phyloP scores from a whole-genome alignment of 2,329 filamentous ascomycete species.

The Achaetomium macrosporum region DNA sequence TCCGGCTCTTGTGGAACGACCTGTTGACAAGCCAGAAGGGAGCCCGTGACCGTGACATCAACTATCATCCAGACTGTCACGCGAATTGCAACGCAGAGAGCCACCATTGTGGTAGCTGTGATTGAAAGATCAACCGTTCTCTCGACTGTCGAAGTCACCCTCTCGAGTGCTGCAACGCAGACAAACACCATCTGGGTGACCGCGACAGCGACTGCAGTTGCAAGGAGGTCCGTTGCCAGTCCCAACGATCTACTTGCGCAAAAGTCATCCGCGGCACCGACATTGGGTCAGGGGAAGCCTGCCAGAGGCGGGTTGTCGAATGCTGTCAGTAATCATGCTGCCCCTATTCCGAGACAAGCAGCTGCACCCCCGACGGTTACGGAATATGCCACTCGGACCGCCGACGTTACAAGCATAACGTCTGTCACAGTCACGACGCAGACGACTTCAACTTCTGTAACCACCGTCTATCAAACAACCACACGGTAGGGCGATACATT shows the following conservation, averaged over 20 bases:
- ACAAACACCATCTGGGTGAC: slow-evolving; percentile 21
- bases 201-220: slow-evolving; percentile 9
- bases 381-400: slow-evolving; percentile 13
- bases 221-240: not conserved
- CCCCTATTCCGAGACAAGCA: slow-evolving; percentile 11
- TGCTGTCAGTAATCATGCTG: not conserved
- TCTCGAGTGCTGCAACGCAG: slow-evolving; percentile 21
- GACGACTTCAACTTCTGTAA: slow-evolving; percentile 19
- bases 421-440: slow-evolving; percentile 12
- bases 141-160: slow-evolving; percentile 18
- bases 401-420: slow-evolving; percentile 12
- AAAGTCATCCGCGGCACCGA: too few species aligned
- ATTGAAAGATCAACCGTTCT: slow-evolving; percentile 21
- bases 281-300: too few species aligned
- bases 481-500: slow-evolving; percentile 13
- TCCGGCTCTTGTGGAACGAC: not conserved
- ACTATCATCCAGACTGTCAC: slow-evolving; percentile 18
- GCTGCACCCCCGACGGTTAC: slow-evolving; percentile 11
- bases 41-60: slow-evolving; percentile 18
- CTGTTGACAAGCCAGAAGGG: slow-evolving; percentile 12
- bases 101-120: slow-evolving; percentile 21
- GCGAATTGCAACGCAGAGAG: slow-evolving; percentile 19
- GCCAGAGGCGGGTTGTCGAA: not conserved
- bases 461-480: slow-evolving; percentile 18
- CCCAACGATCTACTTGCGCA: too few species aligned